Conservation (phyloP, 208 protist genomes). For the Leishmania aethiopica region DNA sequence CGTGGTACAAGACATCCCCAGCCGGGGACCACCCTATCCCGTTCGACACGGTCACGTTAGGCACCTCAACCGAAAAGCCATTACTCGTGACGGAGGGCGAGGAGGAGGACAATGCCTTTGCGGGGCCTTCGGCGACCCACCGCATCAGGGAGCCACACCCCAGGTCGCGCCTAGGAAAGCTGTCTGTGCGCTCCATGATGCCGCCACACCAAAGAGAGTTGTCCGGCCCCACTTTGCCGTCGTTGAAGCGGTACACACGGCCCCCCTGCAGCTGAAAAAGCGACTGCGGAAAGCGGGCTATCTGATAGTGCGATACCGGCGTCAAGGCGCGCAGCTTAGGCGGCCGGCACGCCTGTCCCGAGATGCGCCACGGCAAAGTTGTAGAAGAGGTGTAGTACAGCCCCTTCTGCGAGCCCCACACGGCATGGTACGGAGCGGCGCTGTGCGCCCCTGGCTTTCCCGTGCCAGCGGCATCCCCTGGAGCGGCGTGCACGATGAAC, state of each 20-base stretch:
- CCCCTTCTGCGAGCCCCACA: slow-evolving; percentile 30
- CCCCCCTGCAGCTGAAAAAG: slow-evolving; percentile 10
- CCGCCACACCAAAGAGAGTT: slow-evolving; percentile 25
- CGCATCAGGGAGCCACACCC: slow-evolving; percentile 21
- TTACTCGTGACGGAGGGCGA: background rate
- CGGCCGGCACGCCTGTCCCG: background rate
- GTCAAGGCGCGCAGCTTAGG: background rate
- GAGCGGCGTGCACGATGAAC: slow-evolving; percentile 27
- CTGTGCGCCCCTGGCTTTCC: background rate
- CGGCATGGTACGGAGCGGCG: slow-evolving; percentile 13
- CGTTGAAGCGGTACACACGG: slow-evolving; percentile 33
- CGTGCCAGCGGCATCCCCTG: background rate
- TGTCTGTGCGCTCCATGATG: slow-evolving; percentile 29
- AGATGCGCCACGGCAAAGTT: slow-evolving; percentile 18
- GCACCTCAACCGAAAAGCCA: slow-evolving; percentile 11
- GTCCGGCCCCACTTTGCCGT: slow-evolving; percentile 30
- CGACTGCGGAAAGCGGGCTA: slow-evolving; percentile 18
- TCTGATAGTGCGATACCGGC: background rate
- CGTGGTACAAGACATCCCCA: slow-evolving; percentile 28
- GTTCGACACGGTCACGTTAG: slow-evolving; percentile 30
- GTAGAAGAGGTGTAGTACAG: slow-evolving; percentile 16
- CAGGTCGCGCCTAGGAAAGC: slow-evolving; percentile 16
- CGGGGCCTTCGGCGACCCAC: slow-evolving; percentile 5
- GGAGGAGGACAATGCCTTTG: background rate
- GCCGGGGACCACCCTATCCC: slow-evolving; percentile 30